Evolutionary conservation across 2,329 filamentous ascomycete species (phyloP), one percentile per base, ranked within the genome.

Genomic region (Orbilia brochopaga): DNA sequence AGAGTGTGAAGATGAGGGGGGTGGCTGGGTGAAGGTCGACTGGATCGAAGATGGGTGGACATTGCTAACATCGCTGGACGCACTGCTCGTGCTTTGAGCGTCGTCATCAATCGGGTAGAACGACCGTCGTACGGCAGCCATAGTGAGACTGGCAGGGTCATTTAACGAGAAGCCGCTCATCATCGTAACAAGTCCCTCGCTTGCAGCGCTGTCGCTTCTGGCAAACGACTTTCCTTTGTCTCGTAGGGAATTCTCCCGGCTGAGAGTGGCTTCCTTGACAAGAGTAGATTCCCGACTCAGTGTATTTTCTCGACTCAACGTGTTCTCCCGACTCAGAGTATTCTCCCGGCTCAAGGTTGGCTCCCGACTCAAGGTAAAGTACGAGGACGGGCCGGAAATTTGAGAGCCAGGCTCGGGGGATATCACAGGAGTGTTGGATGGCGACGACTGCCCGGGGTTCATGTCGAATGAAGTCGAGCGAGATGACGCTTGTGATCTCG

Each of bases 401-500:
- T 83, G 82, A 19, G 84, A 83, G 2, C 82, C 81, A 53, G 89
- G 84, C 42, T 90, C 90, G 0, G 94, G 91, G 0, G 90, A 92
- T 81, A 97, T 92, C 67, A 92, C 85, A 0, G 94, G 93, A 0
- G 94, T 97, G 15, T 88, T 87, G 10, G 86, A 86, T 0, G 94
- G 94, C 0, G 94, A 99, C 51, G 89, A 86, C 32, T 85, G 85
- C 1, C 87, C 83, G 82, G 75, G 75, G 59, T 94, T 90, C 51
- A 96, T 86, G 78, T 99, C 94, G 69, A 99, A 90, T 0, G 94
- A 99, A 0, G 94, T 89, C 10, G 94, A 97, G 23, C 94, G 87
- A 1, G 94, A 97, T 3, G 94, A 97, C 2, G 89, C 87, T 74
- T 96, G 86, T 0, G 94, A 97, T 2, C 89, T 86, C 2, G 91